A percentile compares a stretch with the other conserved stretches of the same genome.
Conservation (phyloP, 768 basidiomycete genomes). For the Macrocybe gigantea region DNA sequence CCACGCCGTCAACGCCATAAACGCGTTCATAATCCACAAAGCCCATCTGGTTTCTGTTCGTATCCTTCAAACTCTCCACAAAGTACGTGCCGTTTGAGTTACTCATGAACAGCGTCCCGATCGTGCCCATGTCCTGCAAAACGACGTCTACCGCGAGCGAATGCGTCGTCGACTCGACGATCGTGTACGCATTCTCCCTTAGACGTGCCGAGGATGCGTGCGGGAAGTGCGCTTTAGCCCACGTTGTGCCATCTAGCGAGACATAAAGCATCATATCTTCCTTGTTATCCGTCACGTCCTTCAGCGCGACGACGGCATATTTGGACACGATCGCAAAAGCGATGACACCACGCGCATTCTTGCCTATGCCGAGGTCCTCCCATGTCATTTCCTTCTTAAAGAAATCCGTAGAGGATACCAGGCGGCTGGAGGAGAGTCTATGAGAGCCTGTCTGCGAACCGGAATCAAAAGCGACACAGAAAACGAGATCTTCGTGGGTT, state of each 20-base stretch:
- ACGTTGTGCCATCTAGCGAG: slow-evolving; percentile 72
- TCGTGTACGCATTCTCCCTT: slow-evolving; percentile 91
- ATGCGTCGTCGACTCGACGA: slow-evolving; percentile 90
- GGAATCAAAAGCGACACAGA: slow-evolving; percentile 85
- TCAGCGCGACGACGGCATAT: slow-evolving; percentile 87
- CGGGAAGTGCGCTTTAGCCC: slow-evolving; percentile 91
- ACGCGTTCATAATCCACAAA: slow-evolving; percentile 92
- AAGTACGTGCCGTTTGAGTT: slow-evolving; percentile 97
- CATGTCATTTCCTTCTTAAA: slow-evolving; percentile 59
- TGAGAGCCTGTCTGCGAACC: slow-evolving; percentile 40
- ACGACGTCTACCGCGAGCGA: slow-evolving; percentile 94
- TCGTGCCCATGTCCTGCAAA: slow-evolving; percentile 51
- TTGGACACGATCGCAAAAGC: slow-evolving; percentile 92
- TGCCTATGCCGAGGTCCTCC: slow-evolving; percentile 84
- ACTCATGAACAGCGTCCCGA: slow-evolving; percentile 92
- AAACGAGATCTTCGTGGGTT: slow-evolving; percentile 71
- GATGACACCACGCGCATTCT: slow-evolving; percentile 82
- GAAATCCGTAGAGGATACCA: slow-evolving; percentile 84
- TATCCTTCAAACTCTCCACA: slow-evolving; percentile 84
- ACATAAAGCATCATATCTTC: slow-evolving; percentile 87
- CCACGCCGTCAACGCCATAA: slow-evolving; percentile 85
- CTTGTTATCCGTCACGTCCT: slow-evolving; percentile 50
- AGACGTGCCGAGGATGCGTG: slow-evolving; percentile 77
- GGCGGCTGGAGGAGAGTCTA: slow-evolving; percentile 54
- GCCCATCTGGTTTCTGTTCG: slow-evolving; percentile 83